Evolutionary conservation across 1,284 basidiomycete species (phyloP), one percentile per base, ranked within the genome.

Genomic region (Anthracocystis panici-leucophaei): DNA sequence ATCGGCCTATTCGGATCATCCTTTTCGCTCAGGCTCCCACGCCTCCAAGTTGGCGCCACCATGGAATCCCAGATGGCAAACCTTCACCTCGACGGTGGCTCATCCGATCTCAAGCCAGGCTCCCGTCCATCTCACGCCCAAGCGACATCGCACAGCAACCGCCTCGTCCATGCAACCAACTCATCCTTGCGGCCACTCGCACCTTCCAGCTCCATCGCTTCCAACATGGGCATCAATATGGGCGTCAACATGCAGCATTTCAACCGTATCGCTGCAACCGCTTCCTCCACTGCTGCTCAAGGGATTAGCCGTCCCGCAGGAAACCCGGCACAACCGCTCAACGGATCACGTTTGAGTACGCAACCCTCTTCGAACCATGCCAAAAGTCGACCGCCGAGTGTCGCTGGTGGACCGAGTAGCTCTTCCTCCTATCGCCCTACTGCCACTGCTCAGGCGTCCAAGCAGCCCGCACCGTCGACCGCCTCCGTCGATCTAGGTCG

Each of bases 401-500:
- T 67, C 8, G 67, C 64, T 1, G 68, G 64, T 8, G 41, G 41
- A 5, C 46, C 59, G 2, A 38, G 42, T 11, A 40, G 27, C 27
- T 27, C 60, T 10, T 46, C 62, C 7, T 53, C 68, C 18, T 59
- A 59, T 16, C 63, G 68, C 10, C 54, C 68, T 11, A 14, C 51
- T 5, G n/a, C 62, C 1, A 18, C 54, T 1, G 38, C 31, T 11
- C 48, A 38, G 9, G 12, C 55, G 6, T 25, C 65, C 3, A 60
- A 60, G 23, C 61, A 57, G 3, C 50, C 40, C 18, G 3, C 53
- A 4, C 18, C 60, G 2, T 31, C 57, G 1, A 21, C 57, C 5
- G 54, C 49, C 2, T 33, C 61, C 8, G 74, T 85, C 48, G 81
- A 85, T 33, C 77, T 86, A 0, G 85, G 85, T 3, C 63, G 74